Percentiles rank a stretch among this genome's conserved stretches.
phyloP scores from a whole-genome alignment of 176 grass and related monocot genomes.

The Neostapfia colusana region DNA sequence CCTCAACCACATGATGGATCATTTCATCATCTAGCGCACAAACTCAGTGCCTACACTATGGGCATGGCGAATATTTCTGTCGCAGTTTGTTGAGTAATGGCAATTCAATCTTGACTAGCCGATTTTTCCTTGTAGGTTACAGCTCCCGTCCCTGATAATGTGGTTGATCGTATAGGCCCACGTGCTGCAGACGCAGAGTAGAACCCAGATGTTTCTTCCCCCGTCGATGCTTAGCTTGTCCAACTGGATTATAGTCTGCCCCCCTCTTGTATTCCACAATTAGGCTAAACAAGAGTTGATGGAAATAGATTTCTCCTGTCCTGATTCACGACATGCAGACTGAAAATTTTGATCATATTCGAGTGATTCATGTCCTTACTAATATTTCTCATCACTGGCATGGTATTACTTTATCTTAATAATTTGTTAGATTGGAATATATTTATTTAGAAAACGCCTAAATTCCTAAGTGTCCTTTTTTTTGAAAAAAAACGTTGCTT shows the following conservation, averaged over 20 bases:
- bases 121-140: constrained; percentile 42
- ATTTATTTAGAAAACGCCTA: background rate
- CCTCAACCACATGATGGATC: constrained; percentile 95
- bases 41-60: background rate
- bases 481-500: background rate
- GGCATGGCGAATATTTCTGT: constrained; percentile 4
- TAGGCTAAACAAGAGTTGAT: constrained; percentile 11
- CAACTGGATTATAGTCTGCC: constrained; percentile 22
- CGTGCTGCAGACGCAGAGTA: constrained; percentile 30
- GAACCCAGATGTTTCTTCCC: background rate
- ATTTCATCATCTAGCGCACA: constrained; percentile 61
- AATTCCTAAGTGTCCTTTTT: background rate
- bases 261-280: background rate
- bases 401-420: background rate
- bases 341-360: no score
- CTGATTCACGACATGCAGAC: background rate
- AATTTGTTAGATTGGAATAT: background rate
- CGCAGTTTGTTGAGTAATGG: constrained; percentile 30
- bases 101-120: constrained; percentile 50
- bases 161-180: constrained; percentile 38
- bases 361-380: no score
- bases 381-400: background rate
- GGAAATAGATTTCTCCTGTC: background rate
- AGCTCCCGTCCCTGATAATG: constrained; percentile 4
- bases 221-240: constrained; percentile 12